Conservation (phyloP, 768 basidiomycete genomes). For the Lactifluus volemus region DNA sequence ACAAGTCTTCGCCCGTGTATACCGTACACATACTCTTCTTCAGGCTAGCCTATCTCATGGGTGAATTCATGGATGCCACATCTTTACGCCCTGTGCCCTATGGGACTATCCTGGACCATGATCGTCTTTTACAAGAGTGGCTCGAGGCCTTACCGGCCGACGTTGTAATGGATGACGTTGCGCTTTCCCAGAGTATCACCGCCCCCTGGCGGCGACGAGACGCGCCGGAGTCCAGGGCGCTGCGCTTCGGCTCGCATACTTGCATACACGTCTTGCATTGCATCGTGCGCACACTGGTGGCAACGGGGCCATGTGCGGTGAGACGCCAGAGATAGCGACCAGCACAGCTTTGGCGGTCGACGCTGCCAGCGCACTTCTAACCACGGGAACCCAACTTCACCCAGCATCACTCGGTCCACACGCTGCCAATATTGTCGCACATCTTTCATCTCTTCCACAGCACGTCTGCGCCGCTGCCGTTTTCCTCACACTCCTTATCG, state of each 20-base stretch:
- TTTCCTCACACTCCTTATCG: slow-evolving; percentile 88
- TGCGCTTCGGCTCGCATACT: slow-evolving; percentile 66
- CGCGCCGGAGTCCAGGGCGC: slow-evolving; percentile 75
- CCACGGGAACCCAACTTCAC: slow-evolving; percentile 65
- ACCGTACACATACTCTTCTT: slow-evolving; percentile 71
- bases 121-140: slow-evolving; percentile 64
- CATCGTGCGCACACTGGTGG: slow-evolving; percentile 65
- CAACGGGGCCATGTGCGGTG: slow-evolving; percentile 13
- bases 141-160: slow-evolving; percentile 68
- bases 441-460: slow-evolving; percentile 79
- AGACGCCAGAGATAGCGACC: slow-evolving; percentile 21
- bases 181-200: slow-evolving; percentile 62
- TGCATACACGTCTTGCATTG: slow-evolving; percentile 78
- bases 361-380: slow-evolving; percentile 70
- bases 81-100: slow-evolving; percentile 69
- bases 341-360: slow-evolving; percentile 68
- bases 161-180: slow-evolving; percentile 68
- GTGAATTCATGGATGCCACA: slow-evolving; percentile 79
- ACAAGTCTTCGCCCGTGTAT: slow-evolving; percentile 57
- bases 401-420: slow-evolving; percentile 68
- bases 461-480: slow-evolving; percentile 82
- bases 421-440: slow-evolving; percentile 64
- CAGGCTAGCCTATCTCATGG: slow-evolving; percentile 66
- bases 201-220: slow-evolving; percentile 50
- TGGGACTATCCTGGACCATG: slow-evolving; percentile 62